These are phyloP conservation scores for Quercus engelmannii DNA, from an alignment of 306 rosid genomes.

Conservation along the genomic window DNA sequence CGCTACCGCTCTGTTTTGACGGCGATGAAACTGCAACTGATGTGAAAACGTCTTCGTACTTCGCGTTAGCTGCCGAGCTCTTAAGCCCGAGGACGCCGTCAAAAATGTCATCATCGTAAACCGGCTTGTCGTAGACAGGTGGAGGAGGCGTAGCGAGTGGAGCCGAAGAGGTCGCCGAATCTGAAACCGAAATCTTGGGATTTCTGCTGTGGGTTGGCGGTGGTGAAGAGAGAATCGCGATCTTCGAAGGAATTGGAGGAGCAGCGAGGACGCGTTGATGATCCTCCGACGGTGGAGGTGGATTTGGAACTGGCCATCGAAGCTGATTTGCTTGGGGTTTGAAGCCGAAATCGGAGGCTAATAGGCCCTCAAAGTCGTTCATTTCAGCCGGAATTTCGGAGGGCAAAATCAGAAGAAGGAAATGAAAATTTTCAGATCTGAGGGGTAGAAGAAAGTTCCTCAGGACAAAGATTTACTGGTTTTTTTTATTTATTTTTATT, in stretches of 20 bases:
- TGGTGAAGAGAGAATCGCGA: constrained; percentile 40
- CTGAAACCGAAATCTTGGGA: not conserved
- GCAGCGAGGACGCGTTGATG: not conserved
- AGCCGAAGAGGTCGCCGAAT: constrained; percentile 52
- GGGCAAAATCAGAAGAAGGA: constrained; percentile 6
- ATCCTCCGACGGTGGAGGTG: constrained; percentile 20
- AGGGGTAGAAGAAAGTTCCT: not conserved
- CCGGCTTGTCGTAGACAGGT: constrained; percentile 75
- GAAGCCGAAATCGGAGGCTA: constrained; percentile 67
- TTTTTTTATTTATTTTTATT: too few relatives aligned
- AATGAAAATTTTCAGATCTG: not conserved
- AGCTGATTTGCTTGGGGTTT: constrained; percentile 73
- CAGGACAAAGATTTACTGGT: too few relatives aligned
- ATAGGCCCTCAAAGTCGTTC: constrained; percentile 93
- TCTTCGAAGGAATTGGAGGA: constrained; percentile 43
- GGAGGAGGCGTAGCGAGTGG: constrained; percentile 13
- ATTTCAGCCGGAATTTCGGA: constrained; percentile 15
- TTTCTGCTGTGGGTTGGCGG: not conserved
- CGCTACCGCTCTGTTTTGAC: constrained; percentile 15
- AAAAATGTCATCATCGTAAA: constrained; percentile 86
- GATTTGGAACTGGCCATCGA: constrained; percentile 70
- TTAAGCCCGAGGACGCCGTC: constrained; percentile 78
- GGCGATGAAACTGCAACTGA: constrained; percentile 44
- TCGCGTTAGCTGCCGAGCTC: constrained; percentile 50
- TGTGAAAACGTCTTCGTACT: constrained; percentile 55